Base-by-base conservation (phyloP, 352 stramenopile genomes). In the Phytophthora quininea region DNA sequence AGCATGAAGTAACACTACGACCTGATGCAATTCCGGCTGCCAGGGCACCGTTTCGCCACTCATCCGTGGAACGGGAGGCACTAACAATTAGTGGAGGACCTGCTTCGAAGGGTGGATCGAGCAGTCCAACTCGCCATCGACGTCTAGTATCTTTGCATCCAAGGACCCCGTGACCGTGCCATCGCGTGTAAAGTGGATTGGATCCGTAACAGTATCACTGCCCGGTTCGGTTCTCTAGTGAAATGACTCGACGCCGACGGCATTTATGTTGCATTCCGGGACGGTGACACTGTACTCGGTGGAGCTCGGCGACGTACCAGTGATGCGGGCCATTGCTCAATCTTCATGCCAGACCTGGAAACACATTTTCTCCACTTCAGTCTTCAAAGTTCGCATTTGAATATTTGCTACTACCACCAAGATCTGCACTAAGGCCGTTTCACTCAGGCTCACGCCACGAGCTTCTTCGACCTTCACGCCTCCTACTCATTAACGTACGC, bases 81-180 rank as follows among this genome's bases (percentile, higher is more conserved):
- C 27, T 59, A 35, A 38, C 6, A 37, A 48, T 14, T 51, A 56
- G 59, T 61, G 42, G 43, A 67, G 12, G 60, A 61, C n/a, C 24
- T 56, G 30, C n/a, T 69, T 4, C 45, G 30, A 58, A 10, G 47
- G 47, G 14, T 48, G 35, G 9, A 63, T 58, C n/a, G 30, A 62
- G 3, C 51, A 58, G 14, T 63, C 61, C 4, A 62, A 69, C 7
- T 63, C 53, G 7, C 42, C 52, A 4, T 63, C 19, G 46, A 38
- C 58, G 7, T 63, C 55, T 45, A 63, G 51, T 42, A 60, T 60
- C 37, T 32, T 60, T 19, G 38, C 37, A 3, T 38, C 38, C 38
- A 60, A 60, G 30, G 38, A 42, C 6, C 19, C 38, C 11, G 35
- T 19, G 7, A 47, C 40, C 9, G 40, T 14, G 3, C 40, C 15